Percentiles rank a stretch among this genome's conserved stretches.
phyloP scores from a whole-genome alignment of 164 flowering plant species.

The Santalum album region DNA sequence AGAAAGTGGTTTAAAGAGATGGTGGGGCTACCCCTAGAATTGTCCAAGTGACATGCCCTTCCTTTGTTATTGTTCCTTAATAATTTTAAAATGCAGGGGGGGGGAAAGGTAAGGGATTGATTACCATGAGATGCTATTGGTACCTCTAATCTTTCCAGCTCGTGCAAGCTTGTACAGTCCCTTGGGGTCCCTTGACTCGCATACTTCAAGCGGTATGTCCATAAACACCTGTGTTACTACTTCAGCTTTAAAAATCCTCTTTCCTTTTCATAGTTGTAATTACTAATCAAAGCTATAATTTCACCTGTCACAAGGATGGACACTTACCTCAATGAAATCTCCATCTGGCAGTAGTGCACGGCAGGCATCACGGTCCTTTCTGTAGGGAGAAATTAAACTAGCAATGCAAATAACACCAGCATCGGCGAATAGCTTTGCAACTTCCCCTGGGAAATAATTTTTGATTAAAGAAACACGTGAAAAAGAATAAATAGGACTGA shows the following conservation, averaged over 20 bases:
- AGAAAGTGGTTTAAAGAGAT: too few species aligned
- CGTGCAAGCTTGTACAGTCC: constrained; percentile 94
- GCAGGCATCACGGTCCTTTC: constrained; percentile 82
- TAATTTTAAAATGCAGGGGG: too few species aligned
- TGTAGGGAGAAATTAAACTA: constrained; percentile 89
- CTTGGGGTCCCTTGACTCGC: constrained; percentile 94
- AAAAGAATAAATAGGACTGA: background rate
- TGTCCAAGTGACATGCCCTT: too few species aligned
- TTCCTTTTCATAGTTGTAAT: too few species aligned
- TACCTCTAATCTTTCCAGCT: constrained; percentile 96
- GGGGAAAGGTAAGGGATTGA: too few species aligned
- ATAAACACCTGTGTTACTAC: constrained; percentile 85
- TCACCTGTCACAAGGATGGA: background rate
- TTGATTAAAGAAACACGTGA: too few species aligned
- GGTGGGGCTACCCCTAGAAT: too few species aligned
- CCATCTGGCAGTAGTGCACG: constrained; percentile 70
- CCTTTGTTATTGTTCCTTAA: too few species aligned
- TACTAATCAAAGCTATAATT: too few species aligned
- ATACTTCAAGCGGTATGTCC: constrained; percentile 72
- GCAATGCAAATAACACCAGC: constrained; percentile 97
- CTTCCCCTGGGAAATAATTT: constrained; percentile 95
- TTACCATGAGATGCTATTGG: background rate
- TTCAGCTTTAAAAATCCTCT: too few species aligned
- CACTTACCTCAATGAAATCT: constrained; percentile 77
- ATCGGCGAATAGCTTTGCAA: constrained; percentile 94